A percentile compares a stretch with the other conserved stretches of the same genome.
phyloP scores from a whole-genome alignment of 106 monocot species.

The Apostasia shenzhenica region DNA sequence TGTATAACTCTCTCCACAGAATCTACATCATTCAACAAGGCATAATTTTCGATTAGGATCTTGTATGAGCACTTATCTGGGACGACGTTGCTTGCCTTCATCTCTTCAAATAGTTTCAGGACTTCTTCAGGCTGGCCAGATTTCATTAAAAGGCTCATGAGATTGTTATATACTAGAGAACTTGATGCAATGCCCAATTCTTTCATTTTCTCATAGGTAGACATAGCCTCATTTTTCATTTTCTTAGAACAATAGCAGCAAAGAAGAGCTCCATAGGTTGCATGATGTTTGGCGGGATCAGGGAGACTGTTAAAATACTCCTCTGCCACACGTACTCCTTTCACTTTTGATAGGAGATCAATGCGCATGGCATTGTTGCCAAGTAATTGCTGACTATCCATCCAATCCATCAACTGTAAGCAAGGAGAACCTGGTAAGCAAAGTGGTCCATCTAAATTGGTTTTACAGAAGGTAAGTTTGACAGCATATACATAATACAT shows the following conservation, averaged over 20 bases:
- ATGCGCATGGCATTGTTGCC: conserved; percentile 31
- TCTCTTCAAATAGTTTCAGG: conserved; percentile 17
- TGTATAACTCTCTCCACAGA: conserved; percentile 22
- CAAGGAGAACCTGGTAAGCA: neutral
- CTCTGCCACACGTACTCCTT: conserved; percentile 36
- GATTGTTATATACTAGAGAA: conserved; percentile 28
- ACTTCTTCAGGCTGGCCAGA: conserved; percentile 20
- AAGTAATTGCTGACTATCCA: conserved; percentile 26
- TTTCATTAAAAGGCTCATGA: conserved; percentile 29
- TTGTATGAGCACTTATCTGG: conserved; percentile 29
- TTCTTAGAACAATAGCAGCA: conserved; percentile 29
- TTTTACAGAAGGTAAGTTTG: neutral
- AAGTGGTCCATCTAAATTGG: neutral
- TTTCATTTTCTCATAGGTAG: conserved; percentile 32
- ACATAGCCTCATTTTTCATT: conserved; percentile 20
- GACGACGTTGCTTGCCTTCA: conserved; percentile 19
- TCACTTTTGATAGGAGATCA: conserved; percentile 36
- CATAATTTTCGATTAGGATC: conserved; percentile 25
- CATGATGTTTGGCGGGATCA: conserved; percentile 21
- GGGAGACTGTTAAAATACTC: conserved; percentile 36
- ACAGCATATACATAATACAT: neutral
- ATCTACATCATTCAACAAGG: conserved; percentile 21
- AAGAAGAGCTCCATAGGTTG: conserved; percentile 40
- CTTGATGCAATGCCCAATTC: conserved; percentile 16
- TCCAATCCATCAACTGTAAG: conserved; percentile 45